These are phyloP conservation scores for Thielaviopsis ethacetica DNA, from an alignment of 2,329 filamentous ascomycete species.

Conservation along the genomic window DNA sequence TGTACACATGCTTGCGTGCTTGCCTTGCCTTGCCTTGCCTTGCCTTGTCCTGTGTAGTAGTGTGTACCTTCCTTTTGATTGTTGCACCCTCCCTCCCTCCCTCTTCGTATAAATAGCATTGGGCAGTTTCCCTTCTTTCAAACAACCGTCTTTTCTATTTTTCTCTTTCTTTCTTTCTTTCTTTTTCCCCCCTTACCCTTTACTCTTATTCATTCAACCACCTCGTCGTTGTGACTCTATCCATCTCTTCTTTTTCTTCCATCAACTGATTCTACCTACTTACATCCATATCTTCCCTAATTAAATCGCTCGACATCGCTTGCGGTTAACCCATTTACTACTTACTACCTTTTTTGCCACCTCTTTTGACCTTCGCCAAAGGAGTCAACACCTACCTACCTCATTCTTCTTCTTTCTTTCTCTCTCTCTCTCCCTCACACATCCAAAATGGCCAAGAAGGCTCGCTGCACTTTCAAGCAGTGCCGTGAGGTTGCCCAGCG, in stretches of 20 bases:
- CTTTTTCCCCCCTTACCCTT: neutral
- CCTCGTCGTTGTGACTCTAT: neutral
- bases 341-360: neutral
- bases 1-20: neutral
- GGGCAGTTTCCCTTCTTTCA: neutral
- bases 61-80: conserved; percentile 3
- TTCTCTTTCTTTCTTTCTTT: conserved; percentile 1
- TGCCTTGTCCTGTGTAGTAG: neutral
- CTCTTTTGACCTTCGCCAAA: neutral
- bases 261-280: neutral
- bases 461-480: conserved; percentile 74
- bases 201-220: neutral
- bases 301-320: too few species aligned
- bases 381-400: neutral
- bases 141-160: neutral
- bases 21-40: neutral
- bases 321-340: too few species aligned
- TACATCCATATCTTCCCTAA: too few species aligned
- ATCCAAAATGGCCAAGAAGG: conserved; percentile 51
- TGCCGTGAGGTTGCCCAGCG: conserved; percentile 79
- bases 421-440: neutral
- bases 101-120: neutral
- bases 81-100: neutral
- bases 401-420: neutral
- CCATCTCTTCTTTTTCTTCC: neutral